Percentiles rank a stretch among this genome's conserved stretches.
Conservation (phyloP, 768 basidiomycete species). For the Leccinum barrowsii region DNA sequence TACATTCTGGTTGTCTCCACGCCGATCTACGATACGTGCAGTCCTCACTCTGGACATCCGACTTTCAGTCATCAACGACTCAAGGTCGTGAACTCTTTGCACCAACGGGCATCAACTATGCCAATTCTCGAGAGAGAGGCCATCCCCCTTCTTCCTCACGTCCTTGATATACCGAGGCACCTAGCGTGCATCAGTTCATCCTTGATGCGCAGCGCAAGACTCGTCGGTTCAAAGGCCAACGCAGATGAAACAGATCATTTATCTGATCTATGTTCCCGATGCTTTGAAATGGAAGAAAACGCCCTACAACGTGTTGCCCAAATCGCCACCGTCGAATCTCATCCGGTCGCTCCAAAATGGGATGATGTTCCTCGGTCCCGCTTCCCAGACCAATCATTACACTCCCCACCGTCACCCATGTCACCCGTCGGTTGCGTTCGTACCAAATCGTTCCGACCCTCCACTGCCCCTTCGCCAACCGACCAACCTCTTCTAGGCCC, state of each 20-base stretch:
- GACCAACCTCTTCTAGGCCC: conserved; percentile 14
- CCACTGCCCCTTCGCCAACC: conserved; percentile 45
- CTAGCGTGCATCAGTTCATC: conserved; percentile 73
- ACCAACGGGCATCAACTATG: conserved; percentile 54
- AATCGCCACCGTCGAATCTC: conserved; percentile 34
- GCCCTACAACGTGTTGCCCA: conserved; percentile 65
- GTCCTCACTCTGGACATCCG: conserved; percentile 24
- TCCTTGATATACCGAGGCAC: conserved; percentile 76
- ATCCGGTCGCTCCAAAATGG: conserved; percentile 13
- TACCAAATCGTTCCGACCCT: conserved; percentile 38
- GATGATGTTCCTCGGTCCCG: conserved; percentile 9
- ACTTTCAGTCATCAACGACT: conserved; percentile 48
- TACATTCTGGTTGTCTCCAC: conserved; percentile 75
- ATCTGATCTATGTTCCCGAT: conserved; percentile 55
- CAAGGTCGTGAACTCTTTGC: conserved; percentile 51
- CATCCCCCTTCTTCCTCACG: conserved; percentile 67
- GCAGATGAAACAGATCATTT: conserved; percentile 36
- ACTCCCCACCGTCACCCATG: conserved; percentile 20
- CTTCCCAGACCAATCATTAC: not conserved
- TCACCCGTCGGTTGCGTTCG: conserved; percentile 14
- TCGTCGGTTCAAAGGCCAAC: conserved; percentile 37
- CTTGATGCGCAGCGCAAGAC: conserved; percentile 60
- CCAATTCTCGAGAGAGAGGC: conserved; percentile 63
- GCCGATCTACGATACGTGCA: conserved; percentile 32
- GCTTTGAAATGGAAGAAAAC: conserved; percentile 68